These are phyloP conservation scores for Ustulina deusta DNA, from an alignment of 2,329 filamentous ascomycete genomes.

Conservation along the genomic window DNA sequence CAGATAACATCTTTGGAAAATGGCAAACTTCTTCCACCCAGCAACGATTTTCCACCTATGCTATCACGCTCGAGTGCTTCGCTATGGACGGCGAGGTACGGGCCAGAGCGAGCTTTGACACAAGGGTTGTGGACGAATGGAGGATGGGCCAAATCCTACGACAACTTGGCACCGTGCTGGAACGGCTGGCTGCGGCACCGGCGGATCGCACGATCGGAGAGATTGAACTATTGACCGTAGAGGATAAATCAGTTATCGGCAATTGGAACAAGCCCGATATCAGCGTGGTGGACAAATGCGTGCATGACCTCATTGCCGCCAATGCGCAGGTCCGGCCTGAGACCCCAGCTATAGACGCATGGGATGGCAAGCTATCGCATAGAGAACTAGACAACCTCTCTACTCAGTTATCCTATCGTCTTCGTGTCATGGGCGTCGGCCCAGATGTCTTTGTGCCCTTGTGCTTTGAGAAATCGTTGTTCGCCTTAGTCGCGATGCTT, in stretches of 20 bases:
- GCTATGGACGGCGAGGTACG: neutral
- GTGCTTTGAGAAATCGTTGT: slow-evolving; percentile 30
- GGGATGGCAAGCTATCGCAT: slow-evolving; percentile 23
- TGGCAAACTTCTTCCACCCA: slow-evolving; percentile 6
- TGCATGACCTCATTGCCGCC: slow-evolving; percentile 9
- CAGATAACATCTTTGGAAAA: slow-evolving; percentile 6
- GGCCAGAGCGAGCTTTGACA: slow-evolving; percentile 1
- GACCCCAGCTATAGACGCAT: slow-evolving; percentile 21
- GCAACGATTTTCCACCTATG: slow-evolving; percentile 5
- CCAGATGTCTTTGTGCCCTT: slow-evolving; percentile 12
- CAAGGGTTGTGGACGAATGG: slow-evolving; percentile 8
- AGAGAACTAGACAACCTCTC: slow-evolving; percentile 20
- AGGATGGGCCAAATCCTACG: slow-evolving; percentile 14
- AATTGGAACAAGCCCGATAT: slow-evolving; percentile 2
- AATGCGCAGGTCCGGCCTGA: slow-evolving; percentile 13
- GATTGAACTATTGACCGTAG: neutral
- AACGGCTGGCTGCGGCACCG: slow-evolving; percentile 1
- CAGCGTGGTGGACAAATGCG: slow-evolving; percentile 2
- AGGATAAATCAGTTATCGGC: slow-evolving; percentile 1
- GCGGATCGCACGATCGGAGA: neutral
- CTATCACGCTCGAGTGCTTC: slow-evolving; percentile 5
- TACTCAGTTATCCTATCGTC: slow-evolving; percentile 11
- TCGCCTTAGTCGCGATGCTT: slow-evolving; percentile 19
- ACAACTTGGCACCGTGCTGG: slow-evolving; percentile 6
- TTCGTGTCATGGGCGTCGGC: slow-evolving; percentile 7